A percentile compares a stretch with the other conserved stretches of the same genome.
These are phyloP conservation scores for Hypoxylon sp. DNA, from an alignment of 2,329 filamentous ascomycete species.

Conservation along the genomic window DNA sequence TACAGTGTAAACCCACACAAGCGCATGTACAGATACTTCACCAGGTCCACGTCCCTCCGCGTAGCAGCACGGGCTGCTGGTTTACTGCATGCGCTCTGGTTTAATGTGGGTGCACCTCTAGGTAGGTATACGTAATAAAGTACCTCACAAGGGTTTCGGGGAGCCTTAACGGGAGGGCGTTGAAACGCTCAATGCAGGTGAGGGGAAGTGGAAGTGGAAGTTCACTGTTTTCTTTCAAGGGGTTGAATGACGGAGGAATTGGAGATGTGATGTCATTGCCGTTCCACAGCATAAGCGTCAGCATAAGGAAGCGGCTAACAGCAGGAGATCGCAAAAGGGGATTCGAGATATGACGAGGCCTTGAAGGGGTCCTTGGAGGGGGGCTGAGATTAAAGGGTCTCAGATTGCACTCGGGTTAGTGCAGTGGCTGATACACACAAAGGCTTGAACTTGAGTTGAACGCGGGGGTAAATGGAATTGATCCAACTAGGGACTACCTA, in stretches of 20 bases:
- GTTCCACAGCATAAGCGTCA: conserved; percentile 40
- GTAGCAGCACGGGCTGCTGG: conserved; percentile 4
- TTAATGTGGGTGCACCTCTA: conserved; percentile 10
- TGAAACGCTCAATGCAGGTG: conserved; percentile 31
- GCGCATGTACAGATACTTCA: background rate
- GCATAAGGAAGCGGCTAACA: conserved; percentile 31
- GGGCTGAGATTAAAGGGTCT: conserved; percentile 42
- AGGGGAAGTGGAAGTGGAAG: conserved; percentile 19
- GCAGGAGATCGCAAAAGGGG: conserved; percentile 38
- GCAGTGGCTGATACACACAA: conserved; percentile 37
- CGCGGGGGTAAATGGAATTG: conserved; percentile 26
- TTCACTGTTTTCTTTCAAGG: conserved; percentile 12
- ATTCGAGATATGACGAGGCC: conserved; percentile 44
- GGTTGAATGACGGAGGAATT: conserved; percentile 9
- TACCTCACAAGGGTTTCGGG: conserved; percentile 25
- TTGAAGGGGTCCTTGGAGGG: conserved; percentile 16
- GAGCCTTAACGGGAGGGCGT: conserved; percentile 14
- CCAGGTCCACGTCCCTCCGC: background rate
- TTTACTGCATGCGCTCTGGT: conserved; percentile 26
- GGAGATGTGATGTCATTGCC: conserved; percentile 38
- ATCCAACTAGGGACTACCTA: background rate
- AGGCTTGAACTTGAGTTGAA: conserved; percentile 15
- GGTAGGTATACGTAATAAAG: conserved; percentile 31
- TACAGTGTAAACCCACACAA: conserved; percentile 10
- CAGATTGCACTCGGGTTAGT: conserved; percentile 30